A percentile compares a stretch with the other conserved stretches of the same genome.
phyloP scores from a whole-genome alignment of 2,329 filamentous ascomycete species.

The Pseudogymnoascus sp. region DNA sequence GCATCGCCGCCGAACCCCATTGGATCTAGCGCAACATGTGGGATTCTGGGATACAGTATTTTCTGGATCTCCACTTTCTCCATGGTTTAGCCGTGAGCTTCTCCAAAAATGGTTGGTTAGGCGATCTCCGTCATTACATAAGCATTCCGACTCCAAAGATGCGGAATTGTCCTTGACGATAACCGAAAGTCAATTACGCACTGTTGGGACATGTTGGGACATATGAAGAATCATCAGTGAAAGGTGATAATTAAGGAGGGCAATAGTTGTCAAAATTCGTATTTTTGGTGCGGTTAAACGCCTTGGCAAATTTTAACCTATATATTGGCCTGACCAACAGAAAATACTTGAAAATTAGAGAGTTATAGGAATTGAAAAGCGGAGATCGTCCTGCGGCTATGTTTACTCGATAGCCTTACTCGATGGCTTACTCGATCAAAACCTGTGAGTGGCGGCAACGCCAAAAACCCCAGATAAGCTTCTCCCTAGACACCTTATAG shows the following conservation, averaged over 20 bases:
- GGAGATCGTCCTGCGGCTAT: neutral
- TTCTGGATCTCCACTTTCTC: neutral
- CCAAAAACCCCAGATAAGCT: neutral
- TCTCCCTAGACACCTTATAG: conserved; percentile 4
- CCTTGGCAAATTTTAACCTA: neutral
- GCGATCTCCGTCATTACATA: neutral
- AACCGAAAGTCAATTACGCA: conserved; percentile 1
- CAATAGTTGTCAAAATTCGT: neutral
- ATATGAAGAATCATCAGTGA: neutral
- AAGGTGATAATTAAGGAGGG: neutral
- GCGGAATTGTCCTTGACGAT: neutral
- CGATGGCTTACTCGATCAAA: conserved; percentile 10
- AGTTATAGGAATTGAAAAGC: neutral
- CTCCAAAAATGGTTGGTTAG: neutral
- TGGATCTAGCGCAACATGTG: neutral
- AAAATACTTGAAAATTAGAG: neutral
- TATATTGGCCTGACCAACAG: neutral
- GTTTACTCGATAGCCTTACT: conserved; percentile 8
- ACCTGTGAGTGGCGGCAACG: conserved; percentile 6
- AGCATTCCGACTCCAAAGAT: neutral
- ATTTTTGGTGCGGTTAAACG: neutral
- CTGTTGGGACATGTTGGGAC: neutral
- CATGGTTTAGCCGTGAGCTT: neutral
- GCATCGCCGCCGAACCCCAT: neutral
- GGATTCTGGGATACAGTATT: neutral